phyloP scores from a whole-genome alignment of 441 rosid genomes.

The Eutrema salsugineum region DNA sequence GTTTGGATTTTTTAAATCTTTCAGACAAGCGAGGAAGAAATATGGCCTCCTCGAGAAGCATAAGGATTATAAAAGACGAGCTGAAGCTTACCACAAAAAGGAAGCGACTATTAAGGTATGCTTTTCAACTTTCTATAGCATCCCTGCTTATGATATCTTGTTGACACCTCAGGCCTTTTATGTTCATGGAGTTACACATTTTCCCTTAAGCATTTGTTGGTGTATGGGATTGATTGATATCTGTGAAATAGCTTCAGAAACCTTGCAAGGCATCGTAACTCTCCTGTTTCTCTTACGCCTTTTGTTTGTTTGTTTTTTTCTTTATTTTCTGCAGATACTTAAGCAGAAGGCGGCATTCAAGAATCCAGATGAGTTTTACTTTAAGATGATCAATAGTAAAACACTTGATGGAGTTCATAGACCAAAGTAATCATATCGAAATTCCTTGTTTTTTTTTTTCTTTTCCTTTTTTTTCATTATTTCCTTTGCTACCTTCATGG shows the following conservation, averaged over 20 bases:
- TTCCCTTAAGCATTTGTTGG: not conserved
- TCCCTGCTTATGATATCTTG: not conserved
- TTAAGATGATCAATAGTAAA: slow-evolving; percentile 69
- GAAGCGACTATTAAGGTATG: slow-evolving; percentile 55
- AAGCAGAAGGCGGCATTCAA: slow-evolving; percentile 80
- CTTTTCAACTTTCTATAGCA: not conserved
- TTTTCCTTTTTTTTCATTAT: not conserved
- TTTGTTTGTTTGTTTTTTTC: not conserved
- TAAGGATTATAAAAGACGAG: slow-evolving; percentile 86
- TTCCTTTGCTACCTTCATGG: not conserved
- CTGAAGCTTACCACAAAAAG: slow-evolving; percentile 71
- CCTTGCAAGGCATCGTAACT: not conserved
- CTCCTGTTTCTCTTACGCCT: not conserved
- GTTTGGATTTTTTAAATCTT: not conserved
- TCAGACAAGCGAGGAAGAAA: slow-evolving; percentile 66
- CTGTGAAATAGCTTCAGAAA: not conserved
- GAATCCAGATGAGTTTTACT: slow-evolving; percentile 90
- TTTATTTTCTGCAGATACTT: slow-evolving; percentile 49
- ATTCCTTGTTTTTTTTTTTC: not conserved
- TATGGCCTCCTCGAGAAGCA: slow-evolving; percentile 90
- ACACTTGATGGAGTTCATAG: slow-evolving; percentile 59
- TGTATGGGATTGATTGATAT: not conserved
- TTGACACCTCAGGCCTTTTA: not conserved
- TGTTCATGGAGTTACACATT: too few species aligned
- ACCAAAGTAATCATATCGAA: slow-evolving; percentile 46